Percentiles rank a stretch among this genome's conserved stretches.
phyloP scores from a whole-genome alignment of 2,329 filamentous ascomycete species.

The Diplodia corticola region DNA sequence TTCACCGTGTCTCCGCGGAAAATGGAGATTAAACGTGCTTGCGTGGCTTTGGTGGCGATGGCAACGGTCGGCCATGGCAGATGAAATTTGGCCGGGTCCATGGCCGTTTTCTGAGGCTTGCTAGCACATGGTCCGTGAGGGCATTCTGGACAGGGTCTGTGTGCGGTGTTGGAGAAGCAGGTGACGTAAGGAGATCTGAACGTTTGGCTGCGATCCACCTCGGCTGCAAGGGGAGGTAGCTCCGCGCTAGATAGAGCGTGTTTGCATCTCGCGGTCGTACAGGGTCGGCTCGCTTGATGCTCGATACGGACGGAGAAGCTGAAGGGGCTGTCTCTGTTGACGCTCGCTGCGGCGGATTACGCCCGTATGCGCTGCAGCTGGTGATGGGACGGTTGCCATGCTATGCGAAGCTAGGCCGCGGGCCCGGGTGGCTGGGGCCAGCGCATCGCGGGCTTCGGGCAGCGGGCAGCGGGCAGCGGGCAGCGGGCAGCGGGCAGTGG shows the following conservation, averaged over 20 bases:
- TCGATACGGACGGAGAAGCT: not conserved
- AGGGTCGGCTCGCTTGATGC: not conserved
- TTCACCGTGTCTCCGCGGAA: not conserved
- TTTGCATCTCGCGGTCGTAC: not conserved
- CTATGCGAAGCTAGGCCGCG: not conserved
- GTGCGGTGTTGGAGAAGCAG: not conserved
- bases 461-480: not conserved
- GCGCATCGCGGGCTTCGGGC: not conserved
- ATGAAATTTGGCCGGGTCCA: not conserved
- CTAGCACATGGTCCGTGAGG: not conserved
- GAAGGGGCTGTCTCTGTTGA: not conserved
- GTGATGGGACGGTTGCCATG: not conserved
- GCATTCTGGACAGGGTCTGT: not conserved
- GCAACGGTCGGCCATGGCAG: not conserved
- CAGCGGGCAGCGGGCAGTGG: not conserved
- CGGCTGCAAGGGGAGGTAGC: conserved; percentile 13
- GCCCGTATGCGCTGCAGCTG: not conserved
- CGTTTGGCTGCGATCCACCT: not conserved
- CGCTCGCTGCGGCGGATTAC: not conserved
- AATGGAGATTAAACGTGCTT: not conserved
- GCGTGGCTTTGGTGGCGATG: not conserved
- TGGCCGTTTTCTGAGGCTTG: not conserved
- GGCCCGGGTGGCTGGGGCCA: not conserved
- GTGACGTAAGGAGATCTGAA: conserved; percentile 16
- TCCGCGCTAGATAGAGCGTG: not conserved